A percentile compares a stretch with the other conserved stretches of the same genome.
Conservation (phyloP, 2,329 filamentous ascomycete species). For the Pseudogymnoascus sp. region DNA sequence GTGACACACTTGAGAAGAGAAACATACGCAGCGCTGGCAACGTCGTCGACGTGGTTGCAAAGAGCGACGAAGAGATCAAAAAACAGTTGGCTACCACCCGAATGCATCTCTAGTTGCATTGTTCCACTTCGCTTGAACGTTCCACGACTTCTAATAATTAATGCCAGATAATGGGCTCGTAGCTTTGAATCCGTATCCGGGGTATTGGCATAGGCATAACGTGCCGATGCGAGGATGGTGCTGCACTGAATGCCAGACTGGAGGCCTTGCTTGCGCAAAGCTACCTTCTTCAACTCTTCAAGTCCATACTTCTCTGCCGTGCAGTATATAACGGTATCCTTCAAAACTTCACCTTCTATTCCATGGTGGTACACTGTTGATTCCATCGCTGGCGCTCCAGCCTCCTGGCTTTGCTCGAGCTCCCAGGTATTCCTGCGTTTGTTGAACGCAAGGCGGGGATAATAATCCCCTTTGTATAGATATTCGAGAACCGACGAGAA, state of each 20-base stretch:
- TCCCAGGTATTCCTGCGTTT: conserved; percentile 75
- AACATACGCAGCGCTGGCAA: conserved; percentile 50
- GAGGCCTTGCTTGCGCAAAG: conserved; percentile 82
- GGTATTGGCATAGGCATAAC: conserved; percentile 83
- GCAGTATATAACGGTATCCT: conserved; percentile 88
- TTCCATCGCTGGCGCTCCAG: conserved; percentile 35
- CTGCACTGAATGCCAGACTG: conserved; percentile 74
- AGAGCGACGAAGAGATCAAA: conserved; percentile 92
- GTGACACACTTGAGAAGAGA: background rate
- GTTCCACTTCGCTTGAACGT: conserved; percentile 92
- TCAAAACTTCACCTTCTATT: conserved; percentile 63
- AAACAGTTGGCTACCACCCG: conserved; percentile 74
- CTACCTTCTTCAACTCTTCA: conserved; percentile 74
- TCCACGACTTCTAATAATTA: conserved; percentile 79
- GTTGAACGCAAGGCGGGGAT: conserved; percentile 73
- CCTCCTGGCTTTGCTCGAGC: conserved; percentile 49
- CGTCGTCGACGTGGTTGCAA: conserved; percentile 79
- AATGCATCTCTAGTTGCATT: conserved; percentile 92
- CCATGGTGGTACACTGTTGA: conserved; percentile 52
- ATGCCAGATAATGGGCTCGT: conserved; percentile 80
- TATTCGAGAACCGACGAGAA: conserved; percentile 88
- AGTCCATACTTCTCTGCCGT: conserved; percentile 78
- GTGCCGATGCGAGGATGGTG: conserved; percentile 80
- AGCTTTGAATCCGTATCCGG: conserved; percentile 87
- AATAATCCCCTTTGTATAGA: conserved; percentile 92